These are phyloP conservation scores for Pythium diclinum DNA, from an alignment of 352 stramenopile species.

Conservation along the genomic window DNA sequence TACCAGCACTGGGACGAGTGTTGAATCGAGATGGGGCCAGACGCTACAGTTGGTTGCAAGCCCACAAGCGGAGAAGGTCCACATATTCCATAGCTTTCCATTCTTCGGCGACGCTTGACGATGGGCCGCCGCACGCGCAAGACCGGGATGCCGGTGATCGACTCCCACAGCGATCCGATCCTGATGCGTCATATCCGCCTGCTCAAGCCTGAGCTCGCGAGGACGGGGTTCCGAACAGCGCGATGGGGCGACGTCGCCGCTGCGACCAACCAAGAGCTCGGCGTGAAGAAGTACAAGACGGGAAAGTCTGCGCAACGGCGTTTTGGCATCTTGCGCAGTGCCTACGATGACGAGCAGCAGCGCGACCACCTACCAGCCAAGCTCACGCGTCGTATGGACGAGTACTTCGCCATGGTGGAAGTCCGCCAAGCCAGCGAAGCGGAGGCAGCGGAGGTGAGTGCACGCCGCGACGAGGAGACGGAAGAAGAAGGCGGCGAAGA, in stretches of 20 bases:
- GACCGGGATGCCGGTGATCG: not conserved
- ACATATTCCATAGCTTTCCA: not conserved
- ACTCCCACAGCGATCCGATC: not conserved
- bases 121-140: not conserved
- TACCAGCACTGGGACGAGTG: not conserved
- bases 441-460: not conserved
- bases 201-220: slow-evolving; percentile 14
- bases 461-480: not conserved
- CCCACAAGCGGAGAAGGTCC: too few species aligned
- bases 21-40: not conserved
- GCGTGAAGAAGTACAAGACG: not conserved
- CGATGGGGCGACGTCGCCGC: slow-evolving; percentile 6
- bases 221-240: slow-evolving; percentile 5
- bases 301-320: not conserved
- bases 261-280: slow-evolving; percentile 9
- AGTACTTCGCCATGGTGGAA: not conserved
- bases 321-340: not conserved
- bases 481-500: not conserved
- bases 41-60: not conserved
- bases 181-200: slow-evolving; percentile 13
- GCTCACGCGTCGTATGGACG: not conserved
- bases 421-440: not conserved
- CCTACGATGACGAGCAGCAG: not conserved
- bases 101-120: not conserved
- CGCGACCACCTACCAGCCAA: not conserved